Percentiles rank a stretch among this genome's conserved stretches.
Evolutionary conservation across 2,329 filamentous ascomycete genomes (phyloP).

Genomic region (Rhynchosporium graminicola): DNA sequence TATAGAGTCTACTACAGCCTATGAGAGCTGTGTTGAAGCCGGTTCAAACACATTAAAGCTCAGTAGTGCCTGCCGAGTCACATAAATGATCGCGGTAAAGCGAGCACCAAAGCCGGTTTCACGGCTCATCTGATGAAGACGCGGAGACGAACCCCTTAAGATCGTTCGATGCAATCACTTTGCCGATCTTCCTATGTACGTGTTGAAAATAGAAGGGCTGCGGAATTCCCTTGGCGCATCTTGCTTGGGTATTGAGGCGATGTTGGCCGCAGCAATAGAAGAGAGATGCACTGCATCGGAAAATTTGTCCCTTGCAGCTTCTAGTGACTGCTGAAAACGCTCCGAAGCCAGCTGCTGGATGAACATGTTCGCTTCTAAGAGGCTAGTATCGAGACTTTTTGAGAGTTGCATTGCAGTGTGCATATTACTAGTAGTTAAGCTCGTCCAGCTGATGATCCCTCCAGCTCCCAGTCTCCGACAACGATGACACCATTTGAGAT

Average conservation of each 20-base stretch:
- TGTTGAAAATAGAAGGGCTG: too few species aligned
- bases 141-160: too few species aligned
- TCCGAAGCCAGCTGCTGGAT: background rate
- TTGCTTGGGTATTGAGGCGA: background rate
- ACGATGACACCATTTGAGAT: background rate
- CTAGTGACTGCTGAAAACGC: background rate
- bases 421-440: background rate
- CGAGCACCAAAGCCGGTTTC: background rate
- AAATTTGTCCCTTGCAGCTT: background rate
- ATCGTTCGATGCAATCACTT: too few species aligned
- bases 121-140: background rate
- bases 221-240: background rate
- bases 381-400: background rate
- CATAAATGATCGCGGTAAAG: slow-evolving; percentile 1
- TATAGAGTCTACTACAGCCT: too few species aligned
- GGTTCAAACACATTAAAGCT: background rate
- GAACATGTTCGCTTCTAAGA: background rate
- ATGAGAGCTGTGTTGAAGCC: too few species aligned
- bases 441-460: background rate
- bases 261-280: slow-evolving; percentile 2
- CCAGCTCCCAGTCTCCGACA: background rate
- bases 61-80: slow-evolving; percentile 9
- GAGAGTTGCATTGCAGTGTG: background rate
- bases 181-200: too few species aligned
- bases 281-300: slow-evolving; percentile 6